phyloP scores from a whole-genome alignment of 805 yeast species.

The Suhomyces vadensis region DNA sequence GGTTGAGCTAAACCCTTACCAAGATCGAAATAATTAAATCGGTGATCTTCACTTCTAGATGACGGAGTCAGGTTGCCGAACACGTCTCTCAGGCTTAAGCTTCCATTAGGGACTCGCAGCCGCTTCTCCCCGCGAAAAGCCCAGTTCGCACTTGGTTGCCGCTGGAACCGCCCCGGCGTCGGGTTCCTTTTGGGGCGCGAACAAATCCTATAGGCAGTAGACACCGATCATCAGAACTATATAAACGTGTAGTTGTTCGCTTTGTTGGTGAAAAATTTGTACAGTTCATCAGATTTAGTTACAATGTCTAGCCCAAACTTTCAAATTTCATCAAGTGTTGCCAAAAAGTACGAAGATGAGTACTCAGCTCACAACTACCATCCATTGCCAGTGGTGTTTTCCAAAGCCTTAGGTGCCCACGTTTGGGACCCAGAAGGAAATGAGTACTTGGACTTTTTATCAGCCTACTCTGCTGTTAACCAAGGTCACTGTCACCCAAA shows the following conservation, averaged over 20 bases:
- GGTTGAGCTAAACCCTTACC: too few relatives aligned
- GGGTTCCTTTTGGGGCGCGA: slow-evolving; percentile 2
- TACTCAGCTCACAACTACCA: slow-evolving; percentile 97
- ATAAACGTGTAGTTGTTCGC: background rate
- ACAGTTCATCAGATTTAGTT: background rate
- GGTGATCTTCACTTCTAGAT: too few relatives aligned
- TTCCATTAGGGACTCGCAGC: background rate
- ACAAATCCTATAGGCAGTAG: slow-evolving; percentile 19
- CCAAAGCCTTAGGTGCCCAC: slow-evolving; percentile 83
- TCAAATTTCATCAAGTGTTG: slow-evolving; percentile 61
- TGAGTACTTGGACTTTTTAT: slow-evolving; percentile 86
- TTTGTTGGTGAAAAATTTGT: background rate
- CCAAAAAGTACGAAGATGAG: slow-evolving; percentile 66
- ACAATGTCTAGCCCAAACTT: slow-evolving; percentile 34
- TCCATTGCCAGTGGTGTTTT: slow-evolving; percentile 92
- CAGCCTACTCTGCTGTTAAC: slow-evolving; percentile 96
- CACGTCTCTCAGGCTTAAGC: background rate
- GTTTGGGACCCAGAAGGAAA: slow-evolving; percentile 99
- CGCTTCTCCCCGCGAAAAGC: slow-evolving; percentile 1
- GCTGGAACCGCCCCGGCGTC: slow-evolving; percentile 5
- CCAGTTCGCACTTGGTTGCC: slow-evolving; percentile 11
- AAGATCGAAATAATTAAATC: too few relatives aligned
- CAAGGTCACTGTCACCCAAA: slow-evolving; percentile 98
- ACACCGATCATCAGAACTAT: slow-evolving; percentile 13
- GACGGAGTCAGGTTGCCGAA: too few relatives aligned